Percentiles rank a stretch among this genome's conserved stretches.
phyloP scores from a whole-genome alignment of 2,329 filamentous ascomycete genomes.

The Fusarium sulawesiense region DNA sequence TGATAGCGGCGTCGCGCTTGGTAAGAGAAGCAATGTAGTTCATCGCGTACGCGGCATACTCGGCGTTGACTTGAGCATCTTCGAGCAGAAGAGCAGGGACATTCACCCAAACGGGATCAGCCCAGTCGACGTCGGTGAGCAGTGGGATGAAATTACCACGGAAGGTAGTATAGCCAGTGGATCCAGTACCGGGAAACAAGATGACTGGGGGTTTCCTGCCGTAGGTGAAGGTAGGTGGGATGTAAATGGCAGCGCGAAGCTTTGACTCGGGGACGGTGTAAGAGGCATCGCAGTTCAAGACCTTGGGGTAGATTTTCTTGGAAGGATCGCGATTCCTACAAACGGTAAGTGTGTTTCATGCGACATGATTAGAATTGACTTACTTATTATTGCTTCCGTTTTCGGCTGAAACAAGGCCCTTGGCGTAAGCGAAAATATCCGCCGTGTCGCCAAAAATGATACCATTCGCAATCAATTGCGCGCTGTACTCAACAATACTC shows the following conservation, averaged over 20 bases:
- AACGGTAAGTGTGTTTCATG: background rate
- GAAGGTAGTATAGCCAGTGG: slow-evolving; percentile 5
- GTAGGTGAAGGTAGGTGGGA: slow-evolving; percentile 5
- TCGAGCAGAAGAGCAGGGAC: background rate
- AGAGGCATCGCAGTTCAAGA: background rate
- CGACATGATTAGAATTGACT: accelerated
- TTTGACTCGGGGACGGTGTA: background rate
- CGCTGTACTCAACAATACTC: slow-evolving; percentile 3
- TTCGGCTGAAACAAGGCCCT: background rate
- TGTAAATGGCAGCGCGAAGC: slow-evolving; percentile 7
- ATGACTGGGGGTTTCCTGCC: slow-evolving; percentile 7
- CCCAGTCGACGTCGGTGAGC: slow-evolving; percentile 10
- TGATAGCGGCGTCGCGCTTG: background rate
- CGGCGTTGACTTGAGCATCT: slow-evolving; percentile 7
- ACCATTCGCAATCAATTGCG: slow-evolving; percentile 1
- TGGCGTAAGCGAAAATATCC: background rate
- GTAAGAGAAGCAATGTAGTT: slow-evolving; percentile 6
- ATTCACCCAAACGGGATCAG: slow-evolving; percentile 15
- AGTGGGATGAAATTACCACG: slow-evolving; percentile 8
- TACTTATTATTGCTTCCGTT: slow-evolving; percentile 10
- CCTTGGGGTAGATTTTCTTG: slow-evolving; percentile 10
- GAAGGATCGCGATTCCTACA: background rate
- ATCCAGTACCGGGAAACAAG: slow-evolving; percentile 6
- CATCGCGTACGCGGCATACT: slow-evolving; percentile 9
- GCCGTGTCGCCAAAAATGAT: background rate